These are phyloP conservation scores for Aureobasidium sp. DNA, from an alignment of 2,329 filamentous ascomycete species.

Conservation along the genomic window DNA sequence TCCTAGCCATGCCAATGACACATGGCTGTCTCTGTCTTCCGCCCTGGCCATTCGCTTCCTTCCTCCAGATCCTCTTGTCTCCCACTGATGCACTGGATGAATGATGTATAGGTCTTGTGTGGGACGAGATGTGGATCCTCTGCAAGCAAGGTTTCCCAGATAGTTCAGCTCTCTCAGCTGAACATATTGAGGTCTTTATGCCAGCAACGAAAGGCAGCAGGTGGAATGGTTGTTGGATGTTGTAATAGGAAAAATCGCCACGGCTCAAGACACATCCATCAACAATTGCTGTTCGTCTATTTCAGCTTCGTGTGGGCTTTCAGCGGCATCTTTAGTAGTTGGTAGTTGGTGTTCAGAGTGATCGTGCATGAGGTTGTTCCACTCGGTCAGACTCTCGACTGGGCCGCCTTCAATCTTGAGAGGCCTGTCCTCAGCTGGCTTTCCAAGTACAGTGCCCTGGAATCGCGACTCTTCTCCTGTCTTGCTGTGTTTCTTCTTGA, in stretches of 20 bases:
- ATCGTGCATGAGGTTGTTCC: conserved; percentile 34
- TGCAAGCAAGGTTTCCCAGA: too few species aligned
- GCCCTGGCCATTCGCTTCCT: background rate
- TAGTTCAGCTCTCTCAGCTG: background rate
- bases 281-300: conserved; percentile 8
- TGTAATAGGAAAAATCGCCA: background rate
- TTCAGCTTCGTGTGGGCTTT: conserved; percentile 4
- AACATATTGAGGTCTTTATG: background rate
- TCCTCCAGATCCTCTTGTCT: background rate
- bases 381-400: conserved; percentile 57
- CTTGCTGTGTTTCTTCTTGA: conserved; percentile 91
- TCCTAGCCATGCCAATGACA: background rate
- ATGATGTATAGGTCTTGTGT: background rate
- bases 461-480: conserved; percentile 81
- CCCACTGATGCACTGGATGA: background rate
- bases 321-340: conserved; percentile 1
- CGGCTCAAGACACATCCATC: conserved; percentile 8
- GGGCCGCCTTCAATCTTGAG: conserved; percentile 72
- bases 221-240: background rate
- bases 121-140: background rate
- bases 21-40: background rate
- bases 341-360: conserved; percentile 7
- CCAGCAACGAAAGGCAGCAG: background rate
- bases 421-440: conserved; percentile 59
- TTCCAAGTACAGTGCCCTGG: conserved; percentile 74